phyloP scores from a whole-genome alignment of 2,329 filamentous ascomycete species.

The Ophiosphaerella korrae region DNA sequence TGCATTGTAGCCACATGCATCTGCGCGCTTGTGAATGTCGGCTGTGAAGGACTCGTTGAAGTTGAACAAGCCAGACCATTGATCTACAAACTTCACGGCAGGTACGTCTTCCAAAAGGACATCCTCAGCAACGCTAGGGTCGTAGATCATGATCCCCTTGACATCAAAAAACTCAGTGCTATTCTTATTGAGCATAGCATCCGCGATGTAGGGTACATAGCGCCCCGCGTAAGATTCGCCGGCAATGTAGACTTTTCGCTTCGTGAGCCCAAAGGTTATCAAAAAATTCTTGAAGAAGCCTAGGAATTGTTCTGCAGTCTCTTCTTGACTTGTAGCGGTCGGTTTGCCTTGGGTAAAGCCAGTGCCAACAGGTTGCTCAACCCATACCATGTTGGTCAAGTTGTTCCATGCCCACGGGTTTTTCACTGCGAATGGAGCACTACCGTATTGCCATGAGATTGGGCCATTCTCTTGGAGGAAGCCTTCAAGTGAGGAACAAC shows the following conservation, averaged over 20 bases:
- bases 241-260: conserved; percentile 72
- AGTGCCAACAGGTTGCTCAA: conserved; percentile 70
- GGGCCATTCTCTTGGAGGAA: conserved; percentile 57
- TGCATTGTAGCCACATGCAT: conserved; percentile 66
- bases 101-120: conserved; percentile 59
- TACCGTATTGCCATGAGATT: conserved; percentile 53
- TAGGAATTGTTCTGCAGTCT: conserved; percentile 72
- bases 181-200: conserved; percentile 72
- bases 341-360: conserved; percentile 71
- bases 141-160: conserved; percentile 72
- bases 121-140: conserved; percentile 66
- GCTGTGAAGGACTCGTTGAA: conserved; percentile 65
- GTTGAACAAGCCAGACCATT: conserved; percentile 64
- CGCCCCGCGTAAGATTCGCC: conserved; percentile 74
- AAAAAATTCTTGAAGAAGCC: conserved; percentile 82
- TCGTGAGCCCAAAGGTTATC: conserved; percentile 69
- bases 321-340: conserved; percentile 68
- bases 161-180: conserved; percentile 71
- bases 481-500: conserved; percentile 55
- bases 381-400: conserved; percentile 77
- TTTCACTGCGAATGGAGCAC: conserved; percentile 43
- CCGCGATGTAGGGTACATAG: conserved; percentile 71
- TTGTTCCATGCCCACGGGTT: conserved; percentile 58
- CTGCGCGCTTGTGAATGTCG: conserved; percentile 57
- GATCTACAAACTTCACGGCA: conserved; percentile 64